Base-by-base conservation (phyloP, 805 yeast genomes). In the Isabelozyma heimii region DNA sequence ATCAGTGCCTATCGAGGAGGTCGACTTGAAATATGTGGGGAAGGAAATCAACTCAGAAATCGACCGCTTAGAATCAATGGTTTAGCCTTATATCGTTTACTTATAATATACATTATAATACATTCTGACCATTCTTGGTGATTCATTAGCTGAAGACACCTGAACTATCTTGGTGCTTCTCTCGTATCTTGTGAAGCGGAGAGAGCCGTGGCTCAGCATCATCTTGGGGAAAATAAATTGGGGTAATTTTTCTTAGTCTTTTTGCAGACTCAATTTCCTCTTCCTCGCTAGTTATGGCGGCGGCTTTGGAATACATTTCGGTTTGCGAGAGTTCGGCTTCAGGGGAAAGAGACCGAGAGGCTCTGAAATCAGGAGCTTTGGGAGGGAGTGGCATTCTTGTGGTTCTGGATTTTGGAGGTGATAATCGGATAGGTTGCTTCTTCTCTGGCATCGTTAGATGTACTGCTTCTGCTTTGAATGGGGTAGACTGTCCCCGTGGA, bases 141-240 rank as follows among this genome's bases (percentile, higher is more conserved):
- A n/a, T n/a, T n/a, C n/a, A n/a, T n/a, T n/a, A n/a, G 16, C 37
- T 33, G 12, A 40, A 37, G 7, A 43, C 39, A 35, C 27, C 24
- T 33, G 10, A 8, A 8, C 30, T 17, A 5, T 17, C 33, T 24
- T 37, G 42, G n/a, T 30, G 8, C 41, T 71, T 48, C 40, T 68
- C 67, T 41, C 61, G 63, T 24, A 72, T 49, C 42, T 58, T 62
- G 39, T 58, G 51, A 13, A 63, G 58, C 0, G 75, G 72, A 0
- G 75, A 67, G 44, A 66, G 61, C 49, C 53, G 55, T 8, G 72
- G 65, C 37, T 61, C 61, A 24, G 51, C 43, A 10, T 56, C 63
- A 10, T 64, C 68, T 8, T 58, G 57, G 1, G 76, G 77, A 6
- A 72, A 56, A 45, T 60, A 57, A 6, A 73, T 66, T 2, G 77